Percentiles rank a stretch among this genome's conserved stretches.
These are phyloP conservation scores for Aspergillus chevalieri DNA, from an alignment of 2,329 filamentous ascomycete genomes.

Conservation along the genomic window DNA sequence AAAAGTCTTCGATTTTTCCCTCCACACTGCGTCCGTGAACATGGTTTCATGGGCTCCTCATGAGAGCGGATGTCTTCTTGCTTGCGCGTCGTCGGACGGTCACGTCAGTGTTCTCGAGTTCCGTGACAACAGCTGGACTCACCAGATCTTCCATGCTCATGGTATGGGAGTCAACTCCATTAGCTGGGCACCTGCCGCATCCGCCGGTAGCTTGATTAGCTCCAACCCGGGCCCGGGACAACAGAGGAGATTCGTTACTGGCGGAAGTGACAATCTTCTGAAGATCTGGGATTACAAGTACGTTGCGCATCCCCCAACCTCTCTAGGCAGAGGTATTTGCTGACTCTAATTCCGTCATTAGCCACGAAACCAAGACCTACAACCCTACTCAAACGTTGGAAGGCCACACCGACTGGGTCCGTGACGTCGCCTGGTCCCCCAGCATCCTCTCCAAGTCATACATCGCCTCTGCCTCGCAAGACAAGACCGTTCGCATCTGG, in stretches of 20 bases:
- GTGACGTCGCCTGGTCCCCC: conserved; percentile 94
- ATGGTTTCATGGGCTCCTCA: conserved; percentile 97
- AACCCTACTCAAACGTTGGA: conserved; percentile 52
- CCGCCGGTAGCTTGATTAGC: conserved; percentile 77
- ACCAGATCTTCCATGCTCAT: conserved; percentile 85
- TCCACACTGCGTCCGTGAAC: conserved; percentile 95
- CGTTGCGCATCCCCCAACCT: conserved; percentile 13
- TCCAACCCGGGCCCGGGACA: conserved; percentile 57
- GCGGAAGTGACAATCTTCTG: conserved; percentile 86
- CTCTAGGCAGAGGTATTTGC: neutral
- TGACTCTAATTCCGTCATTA: conserved; percentile 5
- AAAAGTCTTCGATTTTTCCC: conserved; percentile 83
- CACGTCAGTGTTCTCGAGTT: conserved; percentile 93
- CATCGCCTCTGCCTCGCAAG: conserved; percentile 90
- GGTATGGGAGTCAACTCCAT: conserved; percentile 93
- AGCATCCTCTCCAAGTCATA: conserved; percentile 93
- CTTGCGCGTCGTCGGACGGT: conserved; percentile 89
- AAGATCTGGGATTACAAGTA: conserved; percentile 85
- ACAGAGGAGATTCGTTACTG: conserved; percentile 83
- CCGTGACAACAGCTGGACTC: conserved; percentile 88
- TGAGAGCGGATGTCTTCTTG: conserved; percentile 88
- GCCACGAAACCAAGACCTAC: conserved; percentile 49
- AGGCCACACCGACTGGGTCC: conserved; percentile 93
- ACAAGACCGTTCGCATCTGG: conserved; percentile 97
- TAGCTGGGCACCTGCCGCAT: conserved; percentile 83